Conservation (phyloP, 805 yeast species). For the Schizosaccharomyces cryophilus region DNA sequence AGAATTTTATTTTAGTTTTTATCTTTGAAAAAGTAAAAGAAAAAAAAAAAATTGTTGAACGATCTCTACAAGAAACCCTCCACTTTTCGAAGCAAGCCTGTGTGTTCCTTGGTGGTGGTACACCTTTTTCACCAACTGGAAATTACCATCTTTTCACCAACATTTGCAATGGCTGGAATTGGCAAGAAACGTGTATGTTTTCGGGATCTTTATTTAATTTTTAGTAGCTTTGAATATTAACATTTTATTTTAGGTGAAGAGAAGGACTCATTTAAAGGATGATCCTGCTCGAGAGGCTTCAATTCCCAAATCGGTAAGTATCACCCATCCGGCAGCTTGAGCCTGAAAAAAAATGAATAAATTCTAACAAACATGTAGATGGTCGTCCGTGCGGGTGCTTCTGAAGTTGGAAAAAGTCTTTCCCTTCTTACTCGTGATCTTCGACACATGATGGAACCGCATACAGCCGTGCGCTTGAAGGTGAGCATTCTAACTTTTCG, state of each 20-base stretch:
- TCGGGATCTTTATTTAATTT: not conserved
- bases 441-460: constrained; percentile 83
- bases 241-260: constrained; percentile 27
- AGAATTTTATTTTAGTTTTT: too few relatives aligned
- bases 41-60: too few relatives aligned
- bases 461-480: constrained; percentile 68
- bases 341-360: not conserved
- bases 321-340: too few relatives aligned
- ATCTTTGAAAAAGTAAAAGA: too few relatives aligned
- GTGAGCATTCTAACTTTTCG: constrained; percentile 1
- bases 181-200: constrained; percentile 1
- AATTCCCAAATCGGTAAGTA: constrained; percentile 43
- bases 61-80: too few relatives aligned
- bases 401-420: constrained; percentile 53
- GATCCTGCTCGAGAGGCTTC: constrained; percentile 39
- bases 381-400: constrained; percentile 70
- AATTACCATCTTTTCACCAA: too few relatives aligned
- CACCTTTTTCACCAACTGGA: too few relatives aligned
- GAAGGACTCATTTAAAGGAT: constrained; percentile 59
- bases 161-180: constrained; percentile 1
- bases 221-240: not conserved
- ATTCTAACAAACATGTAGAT: constrained; percentile 17
- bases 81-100: too few relatives aligned
- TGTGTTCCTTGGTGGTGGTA: too few relatives aligned
- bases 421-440: constrained; percentile 69